A percentile compares a stretch with the other conserved stretches of the same genome.
Conservation (phyloP, 371 early-diverging fungal genomes). For the Circinella minor region DNA sequence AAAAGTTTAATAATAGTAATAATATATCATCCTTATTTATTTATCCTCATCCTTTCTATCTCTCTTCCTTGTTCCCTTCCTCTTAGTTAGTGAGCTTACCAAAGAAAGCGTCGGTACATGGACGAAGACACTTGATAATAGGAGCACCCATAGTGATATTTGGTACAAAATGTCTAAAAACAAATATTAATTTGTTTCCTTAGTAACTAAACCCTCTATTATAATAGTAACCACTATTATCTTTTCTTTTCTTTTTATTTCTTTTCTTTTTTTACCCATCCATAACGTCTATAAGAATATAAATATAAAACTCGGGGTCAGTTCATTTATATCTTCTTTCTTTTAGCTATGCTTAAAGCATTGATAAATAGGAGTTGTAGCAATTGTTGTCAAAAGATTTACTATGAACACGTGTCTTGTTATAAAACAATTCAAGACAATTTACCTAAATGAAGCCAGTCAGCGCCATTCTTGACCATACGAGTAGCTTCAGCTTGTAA, state of each 20-base stretch:
- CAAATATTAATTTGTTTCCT: not conserved
- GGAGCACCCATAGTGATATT: slow-evolving; percentile 97
- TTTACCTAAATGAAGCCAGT: slow-evolving; percentile 94
- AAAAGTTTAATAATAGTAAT: too few relatives aligned
- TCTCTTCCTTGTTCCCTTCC: not conserved
- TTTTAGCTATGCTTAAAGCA: not conserved
- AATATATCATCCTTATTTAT: too few relatives aligned
- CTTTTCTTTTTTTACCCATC: slow-evolving; percentile 64
- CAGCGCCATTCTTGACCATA: slow-evolving; percentile 91
- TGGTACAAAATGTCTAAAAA: slow-evolving; percentile 93
- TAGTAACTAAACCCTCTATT: too few relatives aligned
- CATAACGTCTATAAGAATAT: slow-evolving; percentile 68
- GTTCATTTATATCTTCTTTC: not conserved
- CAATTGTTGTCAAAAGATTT: not conserved
- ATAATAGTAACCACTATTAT: too few relatives aligned
- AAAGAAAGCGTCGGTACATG: slow-evolving; percentile 90
- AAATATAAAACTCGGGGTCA: not conserved
- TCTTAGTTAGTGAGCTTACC: slow-evolving; percentile 48
- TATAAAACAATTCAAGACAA: too few relatives aligned
- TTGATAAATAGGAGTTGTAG: not conserved
- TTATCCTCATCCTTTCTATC: not conserved
- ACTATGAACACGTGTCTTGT: too few relatives aligned
- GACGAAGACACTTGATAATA: slow-evolving; percentile 85
- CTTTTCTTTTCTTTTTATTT: not conserved
- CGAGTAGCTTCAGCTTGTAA: slow-evolving; percentile 88